Evolutionary conservation across 352 stramenopile genomes (phyloP), one percentile per base, ranked within the genome.

Genomic region (Globisporangium yorkense): DNA sequence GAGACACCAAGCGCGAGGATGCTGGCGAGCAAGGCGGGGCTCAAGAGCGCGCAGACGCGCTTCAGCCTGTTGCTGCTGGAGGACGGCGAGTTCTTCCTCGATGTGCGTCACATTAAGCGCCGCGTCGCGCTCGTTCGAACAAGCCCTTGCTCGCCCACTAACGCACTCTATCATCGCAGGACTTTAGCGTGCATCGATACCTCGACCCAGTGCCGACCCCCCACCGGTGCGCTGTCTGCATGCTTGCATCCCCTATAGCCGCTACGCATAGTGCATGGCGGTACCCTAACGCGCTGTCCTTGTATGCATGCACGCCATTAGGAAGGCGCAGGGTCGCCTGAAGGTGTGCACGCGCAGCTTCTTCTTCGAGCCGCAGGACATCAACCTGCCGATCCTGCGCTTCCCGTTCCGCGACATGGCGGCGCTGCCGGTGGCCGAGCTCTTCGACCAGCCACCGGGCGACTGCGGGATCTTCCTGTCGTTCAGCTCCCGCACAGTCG

Each of bases 61-160:
- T 98, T 98, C 73, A 96, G 85, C 41, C 71, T 97, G 39, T 66
- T 97, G 44, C 66, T 96, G 56, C 75, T 98, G 13, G 91, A 97
- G 52, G 87, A 97, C 63, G 91, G 89, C 54, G 92, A 98, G 71
- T 91, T 82, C 62, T 97, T 97, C 65, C 87, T 98, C 29, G 89
- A 96, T 84, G 88, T 94, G 74, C 48, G 71, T 37, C 7, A 27
- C 24, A 27, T 27, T 27, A 27, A 27, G 24, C 9, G n/a, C 24
- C 18, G 21, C n/a, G n/a, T 35, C 21, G 27, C 33, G 50, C 33
- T 56, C 29, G 18, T 16, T 24, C 29, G 20, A 15, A 18, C 37
- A 12, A 18, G 37, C 37, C 37, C 12, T 4, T 3, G 13, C 37
- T 16, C 37, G 13, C 13, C 37, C 37, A 6, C 37, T 43, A 15